Evolutionary conservation across 768 basidiomycete species (phyloP), one percentile per base, ranked within the genome.

Genomic region (Tremella fuciformis): DNA sequence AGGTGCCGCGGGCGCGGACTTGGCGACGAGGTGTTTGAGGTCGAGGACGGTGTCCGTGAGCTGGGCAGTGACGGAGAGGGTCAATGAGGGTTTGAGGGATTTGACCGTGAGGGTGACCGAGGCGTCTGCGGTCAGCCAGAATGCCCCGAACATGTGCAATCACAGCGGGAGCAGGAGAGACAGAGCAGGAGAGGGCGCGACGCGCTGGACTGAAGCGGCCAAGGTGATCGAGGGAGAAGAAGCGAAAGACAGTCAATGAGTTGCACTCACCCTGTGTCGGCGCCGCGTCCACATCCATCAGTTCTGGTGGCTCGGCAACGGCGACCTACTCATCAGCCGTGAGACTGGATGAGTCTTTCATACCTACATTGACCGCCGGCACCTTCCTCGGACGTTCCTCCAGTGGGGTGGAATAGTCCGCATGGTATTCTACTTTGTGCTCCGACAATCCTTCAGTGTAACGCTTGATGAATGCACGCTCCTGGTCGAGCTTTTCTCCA

Each of bases 21-120:
- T 46, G 13, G 86, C 83, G 57, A 98, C 84, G 62, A 84, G 84
- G 1, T 81, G 71, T 77, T 98, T 99, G 76, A 97, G 84, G 46
- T 84, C 75, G 41, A 83, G 78, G 77, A 99, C 84, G 51, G 91
- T 83, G 74, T 96, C 90, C n/a, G 90, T 87, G 37, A 84, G 83
- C 49, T 86, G 84, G 37, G 69, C 63, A 48, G 84, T 75, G 63
- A 98, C 81, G 25, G 84, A 81, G 79, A 88, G 88, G 0, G 86
- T 79, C 48, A 85, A 82, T 21, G 89, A 80, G 0, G 96, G 96
- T 73, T 98, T 98, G 70, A 85, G 80, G 49, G 90, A 96, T 78
- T 96, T 97, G 82, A 99, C 85, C 52, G 84, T 87, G 65, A 99
- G 78, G 19, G 80, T 80, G 65, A 97, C 78, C 26, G 83, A 77